phyloP scores from a whole-genome alignment of 2,329 filamentous ascomycete genomes.

The Arthrobotrys musiformis region DNA sequence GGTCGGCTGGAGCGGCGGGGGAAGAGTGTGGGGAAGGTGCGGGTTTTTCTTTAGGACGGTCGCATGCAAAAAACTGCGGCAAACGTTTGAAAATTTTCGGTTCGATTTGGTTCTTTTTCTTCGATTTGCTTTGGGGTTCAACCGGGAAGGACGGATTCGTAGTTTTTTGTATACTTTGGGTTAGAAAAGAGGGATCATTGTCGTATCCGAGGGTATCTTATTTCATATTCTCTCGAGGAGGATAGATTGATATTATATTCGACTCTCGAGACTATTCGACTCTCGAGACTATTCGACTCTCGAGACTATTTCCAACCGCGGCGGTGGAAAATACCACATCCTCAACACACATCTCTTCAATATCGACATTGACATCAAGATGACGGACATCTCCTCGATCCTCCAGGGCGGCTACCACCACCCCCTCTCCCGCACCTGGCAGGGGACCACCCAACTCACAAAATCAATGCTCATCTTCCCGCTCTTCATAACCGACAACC shows the following conservation, averaged over 20 bases:
- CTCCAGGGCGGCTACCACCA: constrained; percentile 85
- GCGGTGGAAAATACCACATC: constrained; percentile 23
- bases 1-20: not conserved
- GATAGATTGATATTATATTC: too few relatives aligned
- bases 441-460: constrained; percentile 83
- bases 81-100: not conserved
- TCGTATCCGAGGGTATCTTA: too few relatives aligned
- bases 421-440: constrained; percentile 81
- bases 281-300: too few relatives aligned
- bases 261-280: not conserved
- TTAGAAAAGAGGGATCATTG: too few relatives aligned
- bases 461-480: constrained; percentile 99
- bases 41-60: too few relatives aligned
- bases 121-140: too few relatives aligned
- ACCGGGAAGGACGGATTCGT: too few relatives aligned
- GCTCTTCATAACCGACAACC: constrained; percentile 92
- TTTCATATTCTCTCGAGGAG: too few relatives aligned
- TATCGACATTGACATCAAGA: constrained; percentile 8
- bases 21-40: constrained; percentile 23
- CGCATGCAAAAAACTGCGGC: too few relatives aligned
- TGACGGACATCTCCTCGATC: constrained; percentile 78
- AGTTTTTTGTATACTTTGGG: too few relatives aligned
- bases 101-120: not conserved
- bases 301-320: not conserved
- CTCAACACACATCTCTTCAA: constrained; percentile 21